A percentile compares a stretch with the other conserved stretches of the same genome.
phyloP scores from a whole-genome alignment of 2,329 filamentous ascomycete species.

The Pseudopithomyces maydicus region DNA sequence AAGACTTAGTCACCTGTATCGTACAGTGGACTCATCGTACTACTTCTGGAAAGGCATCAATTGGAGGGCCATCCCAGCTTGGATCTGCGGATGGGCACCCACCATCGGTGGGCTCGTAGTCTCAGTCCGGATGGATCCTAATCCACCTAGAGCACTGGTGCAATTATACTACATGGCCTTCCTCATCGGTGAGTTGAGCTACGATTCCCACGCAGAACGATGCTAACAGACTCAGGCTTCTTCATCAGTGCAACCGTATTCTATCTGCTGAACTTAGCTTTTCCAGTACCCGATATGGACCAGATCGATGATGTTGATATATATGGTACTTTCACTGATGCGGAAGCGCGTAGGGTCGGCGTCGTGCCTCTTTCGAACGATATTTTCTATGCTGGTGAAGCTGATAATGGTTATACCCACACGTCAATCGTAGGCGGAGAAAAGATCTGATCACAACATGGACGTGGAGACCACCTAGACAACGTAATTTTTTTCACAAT shows the following conservation, averaged over 20 bases:
- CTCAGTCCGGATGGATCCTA: slow-evolving; percentile 37
- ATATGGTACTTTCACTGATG: slow-evolving; percentile 52
- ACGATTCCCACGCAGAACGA: not conserved
- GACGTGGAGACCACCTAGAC: too few relatives aligned
- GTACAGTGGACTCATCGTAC: slow-evolving; percentile 44
- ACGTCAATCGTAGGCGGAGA: not conserved
- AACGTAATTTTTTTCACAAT: too few relatives aligned
- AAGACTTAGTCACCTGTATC: slow-evolving; percentile 46
- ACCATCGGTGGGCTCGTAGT: slow-evolving; percentile 50
- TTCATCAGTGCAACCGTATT: slow-evolving; percentile 44
- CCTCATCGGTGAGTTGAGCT: slow-evolving; percentile 45
- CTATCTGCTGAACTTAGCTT: slow-evolving; percentile 45
- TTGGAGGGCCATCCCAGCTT: slow-evolving; percentile 50
- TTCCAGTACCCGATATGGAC: slow-evolving; percentile 47
- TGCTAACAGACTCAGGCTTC: slow-evolving; percentile 39
- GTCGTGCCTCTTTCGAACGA: slow-evolving; percentile 37
- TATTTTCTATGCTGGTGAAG: not conserved
- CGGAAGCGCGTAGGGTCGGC: slow-evolving; percentile 50
- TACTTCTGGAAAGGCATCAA: slow-evolving; percentile 53
- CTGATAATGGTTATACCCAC: not conserved
- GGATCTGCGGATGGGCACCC: slow-evolving; percentile 52
- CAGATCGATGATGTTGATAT: slow-evolving; percentile 52
- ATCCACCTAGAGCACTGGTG: slow-evolving; percentile 45
- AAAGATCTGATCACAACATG: not conserved
- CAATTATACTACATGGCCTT: slow-evolving; percentile 57